Base-by-base conservation (phyloP, 2,329 filamentous ascomycete genomes). In the Ophiostoma ulmi region DNA sequence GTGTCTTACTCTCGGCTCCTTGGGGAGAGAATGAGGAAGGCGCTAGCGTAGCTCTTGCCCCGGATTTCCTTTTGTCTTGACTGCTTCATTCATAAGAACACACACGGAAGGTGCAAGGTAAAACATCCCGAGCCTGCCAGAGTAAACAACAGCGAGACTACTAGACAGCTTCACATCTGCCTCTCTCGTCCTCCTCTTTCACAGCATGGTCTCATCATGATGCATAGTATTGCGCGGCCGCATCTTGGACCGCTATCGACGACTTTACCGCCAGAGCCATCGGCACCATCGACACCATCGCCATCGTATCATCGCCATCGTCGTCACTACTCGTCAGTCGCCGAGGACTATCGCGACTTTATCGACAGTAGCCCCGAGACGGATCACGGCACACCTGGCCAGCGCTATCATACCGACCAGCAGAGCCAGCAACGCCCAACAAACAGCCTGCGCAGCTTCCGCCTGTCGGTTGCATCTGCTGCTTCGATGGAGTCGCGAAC, bases 281-380 rank as follows among this genome's bases (percentile, higher is more conserved):
- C 55, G 55, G n/a, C 48, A 7, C 48, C 48, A 8, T 26, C n/a
- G 22, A 48, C 55, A 61, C 61, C 61, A 14, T 65, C 61, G 26
- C 14, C 35, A 8, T 17, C 61, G 10, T 35, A 65, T 11, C 70
- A 52, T 35, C 36, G 64, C 58, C 71, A 72, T 22, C 69, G 71
- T 8, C 69, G 71, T 26, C 66, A 72, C 66, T 70, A 35, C 38
- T 69, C 71, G 6, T 72, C 71, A 1, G 69, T 70, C 1, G 71
- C 69, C 35, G 44, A 68, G 41, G 71, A 66, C 55, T 17, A 48
- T 26, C 38, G 38, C n/a, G 22, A 31, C 10, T 7, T 67, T 67
- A 14, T 67, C 67, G 20, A 41, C 41, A 5, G 63, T 67, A 11
- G 63, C 69, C 14, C 67, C 31, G 67, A 69, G 67, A 41, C 67